Evolutionary conservation across 345 rosid species (phyloP), one percentile per base, ranked within the genome.

Genomic region (Fremontodendron californicum): DNA sequence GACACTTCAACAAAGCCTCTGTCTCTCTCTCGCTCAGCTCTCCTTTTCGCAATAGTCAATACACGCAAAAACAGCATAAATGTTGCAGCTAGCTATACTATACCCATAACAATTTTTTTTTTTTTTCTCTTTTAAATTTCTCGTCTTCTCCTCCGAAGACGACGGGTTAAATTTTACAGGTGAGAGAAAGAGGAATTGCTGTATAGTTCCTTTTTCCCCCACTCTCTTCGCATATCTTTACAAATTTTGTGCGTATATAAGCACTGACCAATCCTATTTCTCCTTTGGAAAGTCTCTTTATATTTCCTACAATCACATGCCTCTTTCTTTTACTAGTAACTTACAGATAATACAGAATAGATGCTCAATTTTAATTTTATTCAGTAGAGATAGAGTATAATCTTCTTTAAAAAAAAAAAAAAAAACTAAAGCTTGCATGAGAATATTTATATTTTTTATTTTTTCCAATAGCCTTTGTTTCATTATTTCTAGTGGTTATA

Each of bases 1-100:
- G 91, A 88, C 89, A 84, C 73, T 84, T 81, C 77, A 78, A 80
- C 75, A 71, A 73, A 82, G 80, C 75, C 31, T 8, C 61, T 75
- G 37, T 76, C 40, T 61, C 21, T 31, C n/a, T 74, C 16, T 62
- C 64, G n/a, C 15, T 21, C 49, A 61, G 10, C 66, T 65, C 73
- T 66, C 74, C 48, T 72, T 72, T 80, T 81, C 80, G 23, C 16
- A 21, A 35, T 74, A 79, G 87, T 81, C 83, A 82, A 82, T 79
- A 77, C 83, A 31, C 48, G 60, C 79, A 42, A 76, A 39, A 23
- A 39, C 27, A 31, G 21, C 35, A 63, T 43, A 25, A 42, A 8
- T 35, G 18, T 23, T 52, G 13, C 39, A 3, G 9, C 33, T 27
- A 12, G n/a, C 52, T 27, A 46, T 37, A 5, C 31, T n/a, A 33